phyloP scores from a whole-genome alignment of 2,329 filamentous ascomycete genomes.

The Rhinocladiella similis region DNA sequence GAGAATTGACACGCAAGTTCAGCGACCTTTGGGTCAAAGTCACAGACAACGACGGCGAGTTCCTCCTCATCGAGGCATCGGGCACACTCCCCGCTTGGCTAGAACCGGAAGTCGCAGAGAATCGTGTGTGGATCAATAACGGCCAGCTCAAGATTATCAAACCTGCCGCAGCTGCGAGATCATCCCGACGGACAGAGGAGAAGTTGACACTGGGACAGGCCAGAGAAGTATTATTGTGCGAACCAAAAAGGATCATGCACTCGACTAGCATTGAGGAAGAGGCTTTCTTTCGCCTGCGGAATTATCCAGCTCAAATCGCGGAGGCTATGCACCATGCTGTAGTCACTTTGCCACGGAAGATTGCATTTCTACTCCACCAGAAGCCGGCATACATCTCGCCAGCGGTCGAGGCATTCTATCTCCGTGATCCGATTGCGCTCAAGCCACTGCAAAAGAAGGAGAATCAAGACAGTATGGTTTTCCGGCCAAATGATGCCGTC shows the following conservation, averaged over 20 bases:
- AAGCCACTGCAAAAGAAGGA: constrained; percentile 64
- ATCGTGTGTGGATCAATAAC: constrained; percentile 85
- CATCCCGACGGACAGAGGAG: constrained; percentile 37
- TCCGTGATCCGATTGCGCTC: constrained; percentile 77
- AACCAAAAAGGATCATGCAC: constrained; percentile 62
- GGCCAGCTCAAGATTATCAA: constrained; percentile 73
- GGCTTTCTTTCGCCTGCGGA: constrained; percentile 83
- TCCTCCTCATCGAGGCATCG: constrained; percentile 90
- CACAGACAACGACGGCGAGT: constrained; percentile 89
- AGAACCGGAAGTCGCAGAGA: constrained; percentile 83
- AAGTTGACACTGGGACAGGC: constrained; percentile 66
- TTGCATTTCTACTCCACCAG: constrained; percentile 76
- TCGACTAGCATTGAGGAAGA: constrained; percentile 78
- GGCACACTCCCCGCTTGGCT: constrained; percentile 86
- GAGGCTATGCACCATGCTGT: constrained; percentile 74
- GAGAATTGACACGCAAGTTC: constrained; percentile 74
- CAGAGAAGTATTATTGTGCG: constrained; percentile 58
- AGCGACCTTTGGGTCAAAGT: constrained; percentile 77
- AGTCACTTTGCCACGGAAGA: constrained; percentile 73
- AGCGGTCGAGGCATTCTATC: constrained; percentile 87
- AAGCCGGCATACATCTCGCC: constrained; percentile 76
- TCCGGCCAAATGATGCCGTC: constrained; percentile 78
- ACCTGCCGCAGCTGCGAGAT: constrained; percentile 51
- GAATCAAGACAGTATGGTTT: constrained; percentile 53
- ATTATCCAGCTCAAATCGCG: constrained; percentile 75